A percentile compares a stretch with the other conserved stretches of the same genome.
Conservation (phyloP, 2,329 filamentous ascomycete genomes). For the Rosellinia necatrix region DNA sequence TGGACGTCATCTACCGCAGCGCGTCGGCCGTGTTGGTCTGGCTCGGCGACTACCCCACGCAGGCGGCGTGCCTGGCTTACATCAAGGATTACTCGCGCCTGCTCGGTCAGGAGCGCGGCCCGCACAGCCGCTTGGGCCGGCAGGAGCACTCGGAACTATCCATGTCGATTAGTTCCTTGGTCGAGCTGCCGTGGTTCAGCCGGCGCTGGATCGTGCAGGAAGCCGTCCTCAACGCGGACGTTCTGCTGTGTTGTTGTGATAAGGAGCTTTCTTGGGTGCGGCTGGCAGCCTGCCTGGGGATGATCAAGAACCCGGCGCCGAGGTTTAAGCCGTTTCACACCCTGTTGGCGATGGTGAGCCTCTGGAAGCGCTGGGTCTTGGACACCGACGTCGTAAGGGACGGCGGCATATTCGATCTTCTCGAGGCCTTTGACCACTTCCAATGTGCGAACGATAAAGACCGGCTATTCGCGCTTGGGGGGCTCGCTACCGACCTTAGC, state of each 20-base stretch:
- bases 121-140: conserved; percentile 1
- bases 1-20: conserved; percentile 15
- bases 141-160: conserved; percentile 8
- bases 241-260: conserved; percentile 2
- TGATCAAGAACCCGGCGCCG: not conserved
- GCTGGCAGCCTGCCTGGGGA: conserved; percentile 4
- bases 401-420: conserved; percentile 12
- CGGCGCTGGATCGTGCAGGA: conserved; percentile 18
- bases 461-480: conserved; percentile 13
- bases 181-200: conserved; percentile 13
- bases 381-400: not conserved
- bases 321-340: not conserved
- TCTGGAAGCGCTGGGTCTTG: conserved; percentile 11
- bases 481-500: conserved; percentile 4
- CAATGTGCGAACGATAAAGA: conserved; percentile 8
- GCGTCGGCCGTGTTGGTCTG: conserved; percentile 16
- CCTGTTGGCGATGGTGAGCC: not conserved
- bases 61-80: conserved; percentile 6
- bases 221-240: conserved; percentile 10
- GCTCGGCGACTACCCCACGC: conserved; percentile 14
- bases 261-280: conserved; percentile 12
- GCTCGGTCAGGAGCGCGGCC: not conserved
- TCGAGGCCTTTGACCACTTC: conserved; percentile 13
- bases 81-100: conserved; percentile 7
- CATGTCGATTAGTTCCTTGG: conserved; percentile 4